A percentile compares a stretch with the other conserved stretches of the same genome.
Evolutionary conservation across 2,329 filamentous ascomycete species (phyloP).

Genomic region (Macrophomina phaseolina): DNA sequence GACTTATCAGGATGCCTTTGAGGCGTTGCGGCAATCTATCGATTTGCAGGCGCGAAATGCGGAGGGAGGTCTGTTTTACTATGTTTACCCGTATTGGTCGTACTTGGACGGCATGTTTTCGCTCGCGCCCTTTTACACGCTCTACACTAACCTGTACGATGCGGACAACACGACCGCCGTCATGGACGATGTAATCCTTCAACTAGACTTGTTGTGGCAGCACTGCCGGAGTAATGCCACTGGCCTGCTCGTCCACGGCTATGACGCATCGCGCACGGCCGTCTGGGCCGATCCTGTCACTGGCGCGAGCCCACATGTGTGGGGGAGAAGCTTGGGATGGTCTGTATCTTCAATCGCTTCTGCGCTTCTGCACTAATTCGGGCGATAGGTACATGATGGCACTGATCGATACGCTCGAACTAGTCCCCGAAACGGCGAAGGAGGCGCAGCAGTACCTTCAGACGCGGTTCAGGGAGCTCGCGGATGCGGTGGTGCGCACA

Average conservation of each 20-base stretch:
- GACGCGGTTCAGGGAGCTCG: slow-evolving; percentile 36
- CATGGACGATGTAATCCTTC: slow-evolving; percentile 49
- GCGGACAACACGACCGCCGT: slow-evolving; percentile 45
- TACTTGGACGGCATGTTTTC: slow-evolving; percentile 62
- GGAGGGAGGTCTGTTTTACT: slow-evolving; percentile 61
- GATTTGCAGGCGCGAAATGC: slow-evolving; percentile 58
- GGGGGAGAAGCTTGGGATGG: slow-evolving; percentile 47
- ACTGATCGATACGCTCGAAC: slow-evolving; percentile 55
- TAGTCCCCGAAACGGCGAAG: slow-evolving; percentile 48
- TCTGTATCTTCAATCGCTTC: no score
- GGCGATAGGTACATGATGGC: slow-evolving; percentile 40
- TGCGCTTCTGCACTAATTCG: no score
- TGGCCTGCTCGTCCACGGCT: slow-evolving; percentile 43
- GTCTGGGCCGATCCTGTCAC: slow-evolving; percentile 45
- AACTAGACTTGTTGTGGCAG: slow-evolving; percentile 44
- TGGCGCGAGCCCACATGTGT: slow-evolving; percentile 44
- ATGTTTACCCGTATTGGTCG: slow-evolving; percentile 13
- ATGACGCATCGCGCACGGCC: slow-evolving; percentile 41
- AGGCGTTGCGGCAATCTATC: slow-evolving; percentile 54
- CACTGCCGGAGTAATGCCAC: slow-evolving; percentile 41
- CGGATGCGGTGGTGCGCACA: slow-evolving; percentile 48
- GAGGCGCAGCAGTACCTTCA: slow-evolving; percentile 29
- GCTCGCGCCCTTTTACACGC: slow-evolving; percentile 46
- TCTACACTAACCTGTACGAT: slow-evolving; percentile 47
- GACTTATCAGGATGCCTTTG: slow-evolving; percentile 58